These are phyloP conservation scores for Penicillium roqueforti DNA, from an alignment of 495 filamentous ascomycete genomes.

Conservation along the genomic window DNA sequence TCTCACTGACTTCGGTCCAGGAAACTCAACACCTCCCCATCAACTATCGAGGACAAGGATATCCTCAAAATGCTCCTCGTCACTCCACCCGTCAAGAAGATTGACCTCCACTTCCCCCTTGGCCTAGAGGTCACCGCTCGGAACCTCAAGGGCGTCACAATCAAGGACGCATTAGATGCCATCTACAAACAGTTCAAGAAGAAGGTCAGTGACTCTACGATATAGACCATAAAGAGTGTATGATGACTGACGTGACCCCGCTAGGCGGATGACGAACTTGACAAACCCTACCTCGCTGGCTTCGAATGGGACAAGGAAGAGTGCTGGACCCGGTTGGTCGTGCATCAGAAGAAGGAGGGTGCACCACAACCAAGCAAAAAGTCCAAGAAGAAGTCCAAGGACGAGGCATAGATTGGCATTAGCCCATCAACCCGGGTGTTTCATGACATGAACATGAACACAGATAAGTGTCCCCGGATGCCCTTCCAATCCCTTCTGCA, in stretches of 20 bases:
- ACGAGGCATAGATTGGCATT: slow-evolving; percentile 32
- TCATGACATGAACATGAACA: background rate
- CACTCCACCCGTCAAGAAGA: slow-evolving; percentile 81
- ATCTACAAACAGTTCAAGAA: slow-evolving; percentile 95
- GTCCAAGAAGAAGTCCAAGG: slow-evolving; percentile 62
- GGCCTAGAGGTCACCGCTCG: slow-evolving; percentile 85
- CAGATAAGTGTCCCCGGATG: background rate
- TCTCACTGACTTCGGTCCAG: slow-evolving; percentile 38
- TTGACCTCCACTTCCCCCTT: slow-evolving; percentile 83
- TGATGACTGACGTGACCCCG: slow-evolving; percentile 13
- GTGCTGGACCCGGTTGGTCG: slow-evolving; percentile 68
- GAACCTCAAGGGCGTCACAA: slow-evolving; percentile 87
- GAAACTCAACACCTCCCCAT: slow-evolving; percentile 85
- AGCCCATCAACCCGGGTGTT: background rate
- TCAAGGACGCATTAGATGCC: slow-evolving; percentile 90
- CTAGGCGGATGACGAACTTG: slow-evolving; percentile 83
- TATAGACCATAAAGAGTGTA: background rate
- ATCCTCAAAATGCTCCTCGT: slow-evolving; percentile 74
- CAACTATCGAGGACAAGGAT: slow-evolving; percentile 72
- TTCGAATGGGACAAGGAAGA: slow-evolving; percentile 96
- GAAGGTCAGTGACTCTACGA: slow-evolving; percentile 54
- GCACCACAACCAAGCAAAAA: slow-evolving; percentile 53
- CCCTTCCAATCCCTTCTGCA: background rate
- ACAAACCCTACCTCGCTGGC: slow-evolving; percentile 75
- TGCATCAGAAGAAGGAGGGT: slow-evolving; percentile 75